Evolutionary conservation across 2,329 filamentous ascomycete species (phyloP).

Genomic region (Beauveria sp.): DNA sequence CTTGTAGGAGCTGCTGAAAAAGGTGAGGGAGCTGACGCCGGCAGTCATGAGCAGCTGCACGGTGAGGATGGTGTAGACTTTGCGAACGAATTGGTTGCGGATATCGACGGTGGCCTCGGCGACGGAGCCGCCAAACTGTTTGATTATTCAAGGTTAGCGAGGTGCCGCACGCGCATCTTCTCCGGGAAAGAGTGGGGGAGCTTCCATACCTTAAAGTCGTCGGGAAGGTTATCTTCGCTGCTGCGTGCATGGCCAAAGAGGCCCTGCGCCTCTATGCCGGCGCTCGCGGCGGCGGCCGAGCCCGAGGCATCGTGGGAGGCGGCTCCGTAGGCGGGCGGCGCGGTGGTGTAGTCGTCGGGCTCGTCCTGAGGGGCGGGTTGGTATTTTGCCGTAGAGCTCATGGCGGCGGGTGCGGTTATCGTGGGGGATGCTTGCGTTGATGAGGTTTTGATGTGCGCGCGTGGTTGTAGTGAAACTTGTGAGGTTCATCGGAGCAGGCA

Average conservation of each 20-base stretch:
- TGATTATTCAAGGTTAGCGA: background rate
- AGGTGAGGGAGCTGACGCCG: conserved; percentile 72
- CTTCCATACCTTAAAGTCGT: conserved; percentile 79
- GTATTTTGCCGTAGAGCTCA: conserved; percentile 77
- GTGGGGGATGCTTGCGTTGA: no score
- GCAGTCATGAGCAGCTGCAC: conserved; percentile 83
- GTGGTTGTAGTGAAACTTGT: no score
- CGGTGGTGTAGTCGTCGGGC: conserved; percentile 71
- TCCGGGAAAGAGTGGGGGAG: no score
- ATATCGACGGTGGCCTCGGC: conserved; percentile 92
- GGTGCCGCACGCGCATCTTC: background rate
- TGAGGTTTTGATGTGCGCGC: no score
- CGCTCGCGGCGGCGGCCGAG: conserved; percentile 38
- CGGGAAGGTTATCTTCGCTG: conserved; percentile 85
- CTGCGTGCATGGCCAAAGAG: conserved; percentile 60
- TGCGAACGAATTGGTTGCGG: conserved; percentile 91
- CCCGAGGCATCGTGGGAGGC: conserved; percentile 31
- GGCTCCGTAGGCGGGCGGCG: conserved; percentile 73
- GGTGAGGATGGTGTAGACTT: conserved; percentile 98
- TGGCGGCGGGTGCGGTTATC: conserved; percentile 24
- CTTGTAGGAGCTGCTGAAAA: conserved; percentile 74
- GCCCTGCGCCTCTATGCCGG: conserved; percentile 41
- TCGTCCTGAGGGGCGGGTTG: conserved; percentile 76
- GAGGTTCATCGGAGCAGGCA: background rate
- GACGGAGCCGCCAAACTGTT: conserved; percentile 80